Conservation (phyloP, 306 rosid species). For the Quillaja saponaria region DNA sequence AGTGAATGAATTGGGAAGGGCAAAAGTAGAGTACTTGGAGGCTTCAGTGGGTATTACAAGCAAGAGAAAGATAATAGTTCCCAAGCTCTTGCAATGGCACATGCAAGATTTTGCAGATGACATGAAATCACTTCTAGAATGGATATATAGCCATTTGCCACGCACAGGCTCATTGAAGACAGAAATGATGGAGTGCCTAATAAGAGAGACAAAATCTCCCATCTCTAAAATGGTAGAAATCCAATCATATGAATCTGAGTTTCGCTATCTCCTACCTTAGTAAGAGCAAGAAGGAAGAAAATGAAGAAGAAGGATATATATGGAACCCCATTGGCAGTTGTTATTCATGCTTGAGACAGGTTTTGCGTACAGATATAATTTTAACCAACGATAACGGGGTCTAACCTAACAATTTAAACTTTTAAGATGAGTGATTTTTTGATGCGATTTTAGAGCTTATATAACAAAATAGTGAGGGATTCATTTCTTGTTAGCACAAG, state of each 20-base stretch:
- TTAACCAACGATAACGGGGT: no score
- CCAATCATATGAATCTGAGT: slow-evolving; percentile 70
- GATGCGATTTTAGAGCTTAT: no score
- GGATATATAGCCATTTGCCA: slow-evolving; percentile 90
- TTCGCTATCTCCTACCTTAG: slow-evolving; percentile 68
- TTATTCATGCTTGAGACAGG: no score
- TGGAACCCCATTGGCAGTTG: no score
- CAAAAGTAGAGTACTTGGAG: slow-evolving; percentile 87
- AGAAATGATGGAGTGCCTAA: slow-evolving; percentile 60
- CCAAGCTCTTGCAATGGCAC: slow-evolving; percentile 85
- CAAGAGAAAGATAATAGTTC: slow-evolving; percentile 77
- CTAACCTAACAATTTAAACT: no score
- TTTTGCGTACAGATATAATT: no score
- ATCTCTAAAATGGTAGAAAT: slow-evolving; percentile 63
- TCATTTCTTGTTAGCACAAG: no score
- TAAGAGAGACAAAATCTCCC: slow-evolving; percentile 57
- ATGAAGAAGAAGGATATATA: not conserved
- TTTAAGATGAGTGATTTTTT: no score
- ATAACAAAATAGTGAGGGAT: no score
- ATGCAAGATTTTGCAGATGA: slow-evolving; percentile 82
- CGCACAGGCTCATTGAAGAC: slow-evolving; percentile 69
- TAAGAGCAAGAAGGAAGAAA: slow-evolving; percentile 8
- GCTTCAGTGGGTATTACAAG: slow-evolving; percentile 77
- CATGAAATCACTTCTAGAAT: slow-evolving; percentile 80
- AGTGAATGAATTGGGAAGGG: slow-evolving; percentile 71